Conservation (phyloP, 192 early-diverging fungal genomes). For the Rhizophlyctis rosea region DNA sequence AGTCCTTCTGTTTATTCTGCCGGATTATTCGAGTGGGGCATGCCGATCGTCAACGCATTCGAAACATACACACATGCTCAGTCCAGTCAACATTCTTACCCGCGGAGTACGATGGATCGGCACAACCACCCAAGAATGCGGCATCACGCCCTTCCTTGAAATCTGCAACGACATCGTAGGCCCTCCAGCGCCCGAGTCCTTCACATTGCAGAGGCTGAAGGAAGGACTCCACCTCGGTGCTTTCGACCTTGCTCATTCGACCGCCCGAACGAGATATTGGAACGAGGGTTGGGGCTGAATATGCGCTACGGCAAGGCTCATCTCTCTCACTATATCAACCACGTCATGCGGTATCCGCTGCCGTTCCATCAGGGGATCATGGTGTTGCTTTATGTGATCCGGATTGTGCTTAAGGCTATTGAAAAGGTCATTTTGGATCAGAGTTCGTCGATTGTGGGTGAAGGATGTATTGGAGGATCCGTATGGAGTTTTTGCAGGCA, state of each 20-base stretch:
- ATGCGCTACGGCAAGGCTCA: no score
- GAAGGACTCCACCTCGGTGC: no score
- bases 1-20: no score
- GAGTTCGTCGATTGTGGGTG: constrained; percentile 43
- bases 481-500: no score
- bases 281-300: not conserved
- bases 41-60: constrained; percentile 36
- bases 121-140: constrained; percentile 16
- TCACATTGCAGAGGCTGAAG: no score
- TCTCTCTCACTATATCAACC: constrained; percentile 20
- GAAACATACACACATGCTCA: constrained; percentile 33
- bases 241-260: not conserved
- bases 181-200: no score
- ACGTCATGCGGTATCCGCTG: constrained; percentile 36
- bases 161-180: no score
- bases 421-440: constrained; percentile 39
- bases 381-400: constrained; percentile 21
- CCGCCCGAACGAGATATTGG: not conserved
- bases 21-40: constrained; percentile 39
- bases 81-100: no score
- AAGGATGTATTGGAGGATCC: constrained; percentile 44
- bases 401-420: constrained; percentile 34
- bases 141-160: constrained; percentile 22
- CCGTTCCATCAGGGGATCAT: constrained; percentile 32
- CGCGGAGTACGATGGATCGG: no score